Evolutionary conservation across 306 rosid species (phyloP).

Genomic region (Ammopiptanthus mongolicus): DNA sequence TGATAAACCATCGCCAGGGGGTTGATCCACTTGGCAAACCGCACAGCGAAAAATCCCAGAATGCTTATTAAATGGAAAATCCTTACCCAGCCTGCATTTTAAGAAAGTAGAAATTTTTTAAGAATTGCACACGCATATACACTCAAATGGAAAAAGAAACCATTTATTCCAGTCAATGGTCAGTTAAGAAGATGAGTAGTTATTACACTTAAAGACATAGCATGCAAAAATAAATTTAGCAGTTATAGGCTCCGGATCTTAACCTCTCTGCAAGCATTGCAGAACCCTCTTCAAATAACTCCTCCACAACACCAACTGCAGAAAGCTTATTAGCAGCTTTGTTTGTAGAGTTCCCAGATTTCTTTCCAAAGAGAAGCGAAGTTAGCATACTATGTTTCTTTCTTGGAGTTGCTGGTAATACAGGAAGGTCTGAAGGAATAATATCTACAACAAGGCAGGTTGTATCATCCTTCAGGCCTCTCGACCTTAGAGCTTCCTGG

Average conservation of each 20-base stretch:
- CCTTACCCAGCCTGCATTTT: constrained; percentile 86
- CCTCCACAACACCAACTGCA: constrained; percentile 92
- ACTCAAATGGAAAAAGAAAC: neutral
- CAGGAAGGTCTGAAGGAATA: constrained; percentile 76
- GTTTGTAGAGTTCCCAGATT: constrained; percentile 52
- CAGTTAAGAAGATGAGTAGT: neutral
- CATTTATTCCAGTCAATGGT: constrained; percentile 8
- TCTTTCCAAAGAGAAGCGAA: constrained; percentile 76
- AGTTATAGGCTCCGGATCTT: neutral
- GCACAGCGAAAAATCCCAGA: constrained; percentile 88
- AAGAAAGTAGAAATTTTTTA: neutral
- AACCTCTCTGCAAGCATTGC: constrained; percentile 99
- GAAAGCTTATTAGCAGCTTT: constrained; percentile 81
- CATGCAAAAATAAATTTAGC: neutral
- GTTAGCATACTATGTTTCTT: constrained; percentile 69
- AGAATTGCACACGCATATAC: neutral
- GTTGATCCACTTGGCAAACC: constrained; percentile 92
- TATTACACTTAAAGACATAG: neutral
- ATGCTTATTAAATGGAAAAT: constrained; percentile 49
- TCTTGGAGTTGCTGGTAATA: constrained; percentile 63
- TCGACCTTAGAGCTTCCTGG: constrained; percentile 93
- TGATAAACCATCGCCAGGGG: constrained; percentile 66
- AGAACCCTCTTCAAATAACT: constrained; percentile 98
- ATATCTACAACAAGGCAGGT: constrained; percentile 97
- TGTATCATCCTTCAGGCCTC: constrained; percentile 98